Percentiles rank a stretch among this genome's conserved stretches.
Conservation (phyloP, 805 yeast species). For the Isabelozyma rhagii region DNA sequence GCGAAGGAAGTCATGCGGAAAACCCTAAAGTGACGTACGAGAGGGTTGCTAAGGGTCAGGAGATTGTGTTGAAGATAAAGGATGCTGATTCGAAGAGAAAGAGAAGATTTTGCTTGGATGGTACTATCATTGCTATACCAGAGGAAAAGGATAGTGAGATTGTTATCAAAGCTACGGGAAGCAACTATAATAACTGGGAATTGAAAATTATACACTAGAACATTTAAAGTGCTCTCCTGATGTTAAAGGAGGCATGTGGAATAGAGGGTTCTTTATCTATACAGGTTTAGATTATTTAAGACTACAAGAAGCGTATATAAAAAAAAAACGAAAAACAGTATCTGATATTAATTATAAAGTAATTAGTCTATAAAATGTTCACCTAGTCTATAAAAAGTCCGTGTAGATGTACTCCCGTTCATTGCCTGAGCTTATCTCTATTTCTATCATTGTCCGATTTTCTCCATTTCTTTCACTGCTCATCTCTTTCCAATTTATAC, state of each 20-base stretch:
- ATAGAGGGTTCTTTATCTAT: not conserved
- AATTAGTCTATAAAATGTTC: no score
- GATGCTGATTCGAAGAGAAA: conserved; percentile 12
- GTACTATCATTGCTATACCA: conserved; percentile 43
- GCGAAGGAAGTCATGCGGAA: conserved; percentile 51
- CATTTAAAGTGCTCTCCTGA: not conserved
- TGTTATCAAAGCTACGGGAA: conserved; percentile 14
- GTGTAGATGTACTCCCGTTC: no score
- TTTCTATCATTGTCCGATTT: not conserved
- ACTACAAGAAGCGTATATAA: no score
- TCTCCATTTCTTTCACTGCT: not conserved
- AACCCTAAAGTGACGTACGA: conserved; percentile 49
- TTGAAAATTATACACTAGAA: conserved; percentile 8
- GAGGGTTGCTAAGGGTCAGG: conserved; percentile 23
- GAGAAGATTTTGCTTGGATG: conserved; percentile 68
- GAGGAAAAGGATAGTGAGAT: conserved; percentile 10
- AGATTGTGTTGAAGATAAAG: conserved; percentile 12
- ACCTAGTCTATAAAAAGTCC: not conserved
- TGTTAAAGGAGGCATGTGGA: not conserved
- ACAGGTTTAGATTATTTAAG: no score
- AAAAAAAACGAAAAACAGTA: no score
- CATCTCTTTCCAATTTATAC: no score
- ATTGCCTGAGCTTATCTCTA: not conserved
- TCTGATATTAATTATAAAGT: no score
- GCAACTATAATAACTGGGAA: conserved; percentile 18